Percentiles rank a stretch among this genome's conserved stretches.
phyloP scores from a whole-genome alignment of 2,329 filamentous ascomycete genomes.

The Spiromastix sp. region DNA sequence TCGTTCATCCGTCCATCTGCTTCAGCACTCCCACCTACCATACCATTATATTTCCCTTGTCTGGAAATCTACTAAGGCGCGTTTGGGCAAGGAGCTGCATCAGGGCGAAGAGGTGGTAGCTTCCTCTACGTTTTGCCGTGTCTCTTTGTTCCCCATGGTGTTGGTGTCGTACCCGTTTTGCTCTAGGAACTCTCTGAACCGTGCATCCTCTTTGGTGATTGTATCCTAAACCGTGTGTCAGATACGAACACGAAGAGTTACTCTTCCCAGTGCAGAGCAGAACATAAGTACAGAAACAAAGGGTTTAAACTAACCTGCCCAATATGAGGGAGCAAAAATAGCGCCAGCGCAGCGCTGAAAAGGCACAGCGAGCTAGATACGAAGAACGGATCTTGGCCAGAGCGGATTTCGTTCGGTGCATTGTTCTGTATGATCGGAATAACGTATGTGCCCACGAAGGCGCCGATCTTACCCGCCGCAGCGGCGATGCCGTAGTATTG shows the following conservation, averaged over 20 bases:
- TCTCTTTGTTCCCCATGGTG: slow-evolving; percentile 43
- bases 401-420: slow-evolving; percentile 43
- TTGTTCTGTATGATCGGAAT: slow-evolving; percentile 59
- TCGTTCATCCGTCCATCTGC: too few species aligned
- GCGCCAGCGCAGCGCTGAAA: slow-evolving; percentile 57
- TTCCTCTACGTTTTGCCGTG: too few species aligned
- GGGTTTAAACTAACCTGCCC: slow-evolving; percentile 36
- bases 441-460: slow-evolving; percentile 77
- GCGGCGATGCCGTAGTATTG: slow-evolving; percentile 52
- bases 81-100: too few species aligned
- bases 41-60: too few species aligned
- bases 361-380: slow-evolving; percentile 69
- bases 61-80: too few species aligned
- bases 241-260: background rate
- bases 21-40: too few species aligned
- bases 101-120: too few species aligned
- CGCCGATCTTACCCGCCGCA: slow-evolving; percentile 41
- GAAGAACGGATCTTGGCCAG: slow-evolving; percentile 80
- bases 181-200: slow-evolving; percentile 65
- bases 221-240: slow-evolving; percentile 54
- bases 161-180: slow-evolving; percentile 65
- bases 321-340: slow-evolving; percentile 64
- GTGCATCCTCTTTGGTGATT: slow-evolving; percentile 64
- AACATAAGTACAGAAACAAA: background rate
- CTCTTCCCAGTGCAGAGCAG: background rate